Base-by-base conservation (phyloP, 345 rosid species). In the Nasturtium officinale region DNA sequence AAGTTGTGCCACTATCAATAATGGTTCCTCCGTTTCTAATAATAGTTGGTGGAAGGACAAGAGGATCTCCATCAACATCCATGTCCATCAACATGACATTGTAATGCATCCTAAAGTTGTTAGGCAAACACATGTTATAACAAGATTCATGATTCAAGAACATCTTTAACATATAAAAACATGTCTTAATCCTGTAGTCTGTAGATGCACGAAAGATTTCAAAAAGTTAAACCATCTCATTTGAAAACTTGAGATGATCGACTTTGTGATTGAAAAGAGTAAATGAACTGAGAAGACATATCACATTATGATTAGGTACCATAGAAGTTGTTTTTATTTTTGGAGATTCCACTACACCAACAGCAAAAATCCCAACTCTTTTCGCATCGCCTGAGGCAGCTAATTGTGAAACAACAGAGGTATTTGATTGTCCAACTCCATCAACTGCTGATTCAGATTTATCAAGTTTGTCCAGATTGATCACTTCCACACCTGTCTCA, bases 1-100 rank as follows among this genome's bases (percentile, higher is more conserved):
- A 84, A 71, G 97, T 91, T 66, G 98, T 91, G 69, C 98, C 98
- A 76, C 97, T 94, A 70, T 94, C 98, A 35, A 94, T 60, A 66
- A 94, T 89, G 37, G 97, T 83, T 78, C 86, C 91, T 62, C 71
- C 87, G 8, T 55, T 69, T 30, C 74, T 82, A 32, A 82, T 80
- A 33, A 72, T 4, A 83, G 80, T 77, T 75, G 86, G 76, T 70
- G 95, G 85, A 78, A 94, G 82, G 5, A 80, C 74, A 65, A 91
- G 68, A 72, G 77, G 48, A 71, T 30, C 46, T 58, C 76, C 89
- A 62, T 78, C 96, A 33, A 94, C 97, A 77, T 91, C 92, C 80
- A 91, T 60, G 32, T 73, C 86, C 84, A 72, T 84, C 89, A 94
- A 61, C 67, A 75, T 56, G 48, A 91, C 86, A 82, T 87, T 94